phyloP scores from a whole-genome alignment of 768 basidiomycete genomes.

The Mycena haematopus region DNA sequence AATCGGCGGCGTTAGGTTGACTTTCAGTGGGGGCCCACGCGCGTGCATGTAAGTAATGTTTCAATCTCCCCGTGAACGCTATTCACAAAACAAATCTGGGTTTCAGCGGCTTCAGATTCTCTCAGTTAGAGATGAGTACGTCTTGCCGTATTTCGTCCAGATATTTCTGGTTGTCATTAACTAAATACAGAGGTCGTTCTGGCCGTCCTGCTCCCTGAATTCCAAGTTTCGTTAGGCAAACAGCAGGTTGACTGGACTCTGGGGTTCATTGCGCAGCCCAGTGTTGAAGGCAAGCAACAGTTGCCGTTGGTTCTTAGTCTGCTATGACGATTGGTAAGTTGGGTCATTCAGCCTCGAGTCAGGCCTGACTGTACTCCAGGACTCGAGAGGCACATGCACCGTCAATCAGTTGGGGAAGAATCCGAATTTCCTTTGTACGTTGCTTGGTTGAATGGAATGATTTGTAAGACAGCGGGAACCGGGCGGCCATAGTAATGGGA shows the following conservation, averaged over 20 bases:
- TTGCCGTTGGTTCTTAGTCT: not conserved
- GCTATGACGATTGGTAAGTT: not conserved
- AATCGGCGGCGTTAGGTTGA: not conserved
- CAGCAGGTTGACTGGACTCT: not conserved
- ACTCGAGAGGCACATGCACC: too few relatives aligned
- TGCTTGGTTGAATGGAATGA: too few relatives aligned
- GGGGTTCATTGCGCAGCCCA: not conserved
- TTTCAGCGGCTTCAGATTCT: slow-evolving; percentile 1
- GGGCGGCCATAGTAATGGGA: too few relatives aligned
- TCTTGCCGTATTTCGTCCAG: not conserved
- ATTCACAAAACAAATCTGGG: not conserved
- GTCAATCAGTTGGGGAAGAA: too few relatives aligned
- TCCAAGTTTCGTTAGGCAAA: not conserved
- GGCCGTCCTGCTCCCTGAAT: not conserved
- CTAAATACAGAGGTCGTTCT: not conserved
- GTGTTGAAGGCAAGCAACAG: not conserved
- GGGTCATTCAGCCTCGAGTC: too few relatives aligned
- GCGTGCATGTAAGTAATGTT: slow-evolving; percentile 9
- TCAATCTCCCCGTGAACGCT: too few relatives aligned
- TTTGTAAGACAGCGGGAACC: too few relatives aligned
- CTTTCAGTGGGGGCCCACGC: not conserved
- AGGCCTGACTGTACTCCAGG: too few relatives aligned
- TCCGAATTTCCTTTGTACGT: too few relatives aligned
- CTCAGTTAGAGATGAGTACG: not conserved
- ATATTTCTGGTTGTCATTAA: not conserved